Base-by-base conservation (phyloP, 768 basidiomycete genomes). In the Phylloporus sp. region DNA sequence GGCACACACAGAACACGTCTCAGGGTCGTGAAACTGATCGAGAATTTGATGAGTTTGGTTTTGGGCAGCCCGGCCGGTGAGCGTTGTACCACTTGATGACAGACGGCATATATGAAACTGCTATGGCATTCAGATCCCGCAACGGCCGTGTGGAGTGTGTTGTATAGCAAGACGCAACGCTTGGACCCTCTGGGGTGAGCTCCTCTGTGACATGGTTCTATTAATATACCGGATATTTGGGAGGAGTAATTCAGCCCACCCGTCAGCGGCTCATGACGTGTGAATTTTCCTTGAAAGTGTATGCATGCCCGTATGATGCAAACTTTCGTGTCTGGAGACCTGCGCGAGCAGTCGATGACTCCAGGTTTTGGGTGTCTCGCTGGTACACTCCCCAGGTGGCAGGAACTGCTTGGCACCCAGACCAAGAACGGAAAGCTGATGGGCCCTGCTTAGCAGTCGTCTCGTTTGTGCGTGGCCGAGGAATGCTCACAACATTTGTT, bases 381-480 rank as follows among this genome's bases (percentile, higher is more conserved):
- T 65, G 77, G 76, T 75, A 73, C 53, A 71, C 66, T 69, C 56
- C 59, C 48, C 48, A 40, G 9, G 43, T 39, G 65, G 66, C 34
- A 71, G 74, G 71, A 79, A 75, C 76, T 70, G 70, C 59, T 54
- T 58, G 53, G 46, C 49, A 51, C 49, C 56, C 57, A 58, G 53
- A 72, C 67, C 72, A 72, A 79, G 78, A 79, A 79, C 77, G 77
- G 77, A 79, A 76, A 79, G 72, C 78, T 79, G 77, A 79, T 64
- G 67, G 64, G 62, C 46, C 49, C 15, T 20, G 14, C n/a, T n/a
- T n/a, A n/a, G n/a, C n/a, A n/a, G n/a, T n/a, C n/a, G n/a, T n/a
- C n/a, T n/a, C n/a, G n/a, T n/a, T n/a, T n/a, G n/a, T n/a, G n/a
- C n/a, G n/a, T n/a, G n/a, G n/a, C n/a, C n/a, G n/a, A n/a, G n/a